These are phyloP conservation scores for Cyclostephanos invisitatus DNA, from an alignment of 108 stramenopile genomes.

Conservation along the genomic window DNA sequence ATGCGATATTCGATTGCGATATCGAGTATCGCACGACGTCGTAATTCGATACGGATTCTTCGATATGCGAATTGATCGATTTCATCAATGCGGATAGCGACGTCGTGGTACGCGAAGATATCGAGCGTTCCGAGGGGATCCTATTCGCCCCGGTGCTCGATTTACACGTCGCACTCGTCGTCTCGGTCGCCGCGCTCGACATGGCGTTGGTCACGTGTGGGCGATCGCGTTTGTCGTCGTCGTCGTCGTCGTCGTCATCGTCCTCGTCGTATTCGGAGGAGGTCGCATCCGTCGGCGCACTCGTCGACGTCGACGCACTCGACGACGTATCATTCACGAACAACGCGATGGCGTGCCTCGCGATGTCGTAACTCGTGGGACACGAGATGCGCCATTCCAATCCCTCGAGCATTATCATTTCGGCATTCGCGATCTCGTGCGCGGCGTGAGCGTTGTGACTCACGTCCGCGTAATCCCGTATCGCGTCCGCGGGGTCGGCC, in stretches of 20 bases:
- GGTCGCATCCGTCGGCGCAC: too few species aligned
- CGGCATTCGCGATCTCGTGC: constrained; percentile 29
- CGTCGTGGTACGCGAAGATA: not conserved
- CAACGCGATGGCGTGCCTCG: constrained; percentile 29
- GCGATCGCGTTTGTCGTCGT: too few species aligned
- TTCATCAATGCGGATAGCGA: constrained; percentile 17
- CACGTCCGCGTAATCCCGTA: constrained; percentile 6
- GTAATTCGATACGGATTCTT: constrained; percentile 31
- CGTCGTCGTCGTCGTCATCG: not conserved
- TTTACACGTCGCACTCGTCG: too few species aligned
- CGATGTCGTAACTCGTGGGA: constrained; percentile 16
- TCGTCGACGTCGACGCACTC: too few species aligned
- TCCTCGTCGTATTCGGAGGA: too few species aligned
- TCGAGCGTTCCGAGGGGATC: too few species aligned
- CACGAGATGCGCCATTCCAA: constrained; percentile 33
- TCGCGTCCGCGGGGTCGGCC: constrained; percentile 11
- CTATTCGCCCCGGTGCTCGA: too few species aligned
- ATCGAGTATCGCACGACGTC: constrained; percentile 1
- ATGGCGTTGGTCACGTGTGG: too few species aligned
- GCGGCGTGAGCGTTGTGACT: constrained; percentile 28
- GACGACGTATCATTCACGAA: constrained; percentile 7
- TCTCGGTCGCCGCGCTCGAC: too few species aligned
- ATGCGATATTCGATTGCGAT: constrained; percentile 44
- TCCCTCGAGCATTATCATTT: constrained; percentile 17
- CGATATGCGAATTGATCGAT: constrained; percentile 32